A percentile compares a stretch with the other conserved stretches of the same genome.
These are phyloP conservation scores for Calonectria henricotiae DNA, from an alignment of 2,329 filamentous ascomycete genomes.

Conservation along the genomic window DNA sequence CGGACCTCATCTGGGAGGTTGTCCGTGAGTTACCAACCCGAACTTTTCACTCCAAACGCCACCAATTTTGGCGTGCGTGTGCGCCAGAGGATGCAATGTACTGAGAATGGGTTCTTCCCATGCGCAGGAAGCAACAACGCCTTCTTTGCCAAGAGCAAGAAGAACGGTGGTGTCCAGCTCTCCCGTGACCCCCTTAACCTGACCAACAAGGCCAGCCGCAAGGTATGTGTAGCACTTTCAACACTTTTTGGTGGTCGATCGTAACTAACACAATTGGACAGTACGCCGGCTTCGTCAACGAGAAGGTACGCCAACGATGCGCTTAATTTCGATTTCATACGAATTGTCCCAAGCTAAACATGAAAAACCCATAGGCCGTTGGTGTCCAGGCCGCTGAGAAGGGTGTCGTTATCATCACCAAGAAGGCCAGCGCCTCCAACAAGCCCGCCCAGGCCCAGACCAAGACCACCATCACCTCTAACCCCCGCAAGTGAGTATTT, in stretches of 20 bases:
- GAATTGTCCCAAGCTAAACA: conserved; percentile 47
- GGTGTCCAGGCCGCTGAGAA: conserved; percentile 81
- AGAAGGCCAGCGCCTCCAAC: conserved; percentile 82
- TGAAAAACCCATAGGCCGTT: conserved; percentile 76
- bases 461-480: conserved; percentile 81
- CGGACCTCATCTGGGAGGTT: conserved; percentile 95
- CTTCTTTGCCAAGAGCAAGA: conserved; percentile 92
- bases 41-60: conserved; percentile 12
- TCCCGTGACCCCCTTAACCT: conserved; percentile 96
- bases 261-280: conserved; percentile 64
- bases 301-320: conserved; percentile 77
- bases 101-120: conserved; percentile 44
- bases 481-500: conserved; percentile 76
- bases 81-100: conserved; percentile 39
- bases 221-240: conserved; percentile 70
- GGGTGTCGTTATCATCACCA: conserved; percentile 86
- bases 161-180: conserved; percentile 86
- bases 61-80: conserved; percentile 33
- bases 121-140: conserved; percentile 85
- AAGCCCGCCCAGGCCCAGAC: conserved; percentile 80
- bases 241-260: not conserved
- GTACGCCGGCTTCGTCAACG: conserved; percentile 94
- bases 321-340: conserved; percentile 36
- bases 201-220: conserved; percentile 91
- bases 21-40: conserved; percentile 82